Evolutionary conservation across 768 basidiomycete genomes (phyloP), one percentile per base, ranked within the genome.

Genomic region (Obba rivulosa): DNA sequence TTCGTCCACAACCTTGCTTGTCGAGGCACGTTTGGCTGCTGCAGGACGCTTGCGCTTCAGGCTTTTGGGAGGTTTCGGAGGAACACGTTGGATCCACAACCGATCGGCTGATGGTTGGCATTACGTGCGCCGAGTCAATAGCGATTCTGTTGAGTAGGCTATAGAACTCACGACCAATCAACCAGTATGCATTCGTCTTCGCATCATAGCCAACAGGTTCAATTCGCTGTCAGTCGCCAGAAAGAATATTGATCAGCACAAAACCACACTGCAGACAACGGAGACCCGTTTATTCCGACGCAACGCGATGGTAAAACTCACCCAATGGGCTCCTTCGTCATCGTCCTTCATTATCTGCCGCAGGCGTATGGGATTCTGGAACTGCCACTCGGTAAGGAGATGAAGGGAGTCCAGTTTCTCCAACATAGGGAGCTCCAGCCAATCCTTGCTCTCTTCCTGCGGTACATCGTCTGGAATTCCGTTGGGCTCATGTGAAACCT

Each of bases 131-230:
- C n/a, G n/a, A n/a, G n/a, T n/a, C n/a, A n/a, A n/a, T n/a, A n/a
- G n/a, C 7, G 28, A 13, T 13, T 31, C 13, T 31, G 13, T n/a
- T 43, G 13, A 21, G 25, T 17, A 20, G 23, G 31, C n/a, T 37
- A 42, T 28, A 8, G 17, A 31, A 69, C 76, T 34, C 66, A 86
- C 86, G 75, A 37, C 91, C 90, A 53, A 93, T 87, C 20, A 91
- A 65, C 89, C 89, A 92, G 60, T 91, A 92, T 0, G 85, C 82
- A 62, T 91, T 90, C 7, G 69, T 71, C 59, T 83, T 83, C 35
- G 77, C 76, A 57, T 92, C 91, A 55, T 87, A 90, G 5, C 91
- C 91, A 51, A 92, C 78, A 8, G 91, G 90, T 58, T 91, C 87
- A 47, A 86, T 80, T 21, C 91, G 84, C 91, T 93, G 48, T 34